These are phyloP conservation scores for Hondaea fermentalgiana DNA, from an alignment of 108 stramenopile genomes.

Conservation along the genomic window DNA sequence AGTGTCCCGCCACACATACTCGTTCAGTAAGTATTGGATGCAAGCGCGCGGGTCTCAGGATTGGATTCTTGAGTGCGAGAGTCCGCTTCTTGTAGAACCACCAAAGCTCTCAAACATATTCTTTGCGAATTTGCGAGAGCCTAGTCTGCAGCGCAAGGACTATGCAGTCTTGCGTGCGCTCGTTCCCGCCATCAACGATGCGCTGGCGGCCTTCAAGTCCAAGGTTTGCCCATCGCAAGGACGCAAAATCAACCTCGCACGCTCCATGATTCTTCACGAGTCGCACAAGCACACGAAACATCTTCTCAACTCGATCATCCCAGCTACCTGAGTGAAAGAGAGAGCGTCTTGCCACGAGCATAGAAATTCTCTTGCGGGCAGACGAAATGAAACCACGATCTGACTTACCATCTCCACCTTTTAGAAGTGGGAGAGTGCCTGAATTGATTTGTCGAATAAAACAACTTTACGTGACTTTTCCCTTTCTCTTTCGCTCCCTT, in stretches of 20 bases:
- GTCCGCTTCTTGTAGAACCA: background rate
- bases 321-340: background rate
- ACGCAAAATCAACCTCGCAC: background rate
- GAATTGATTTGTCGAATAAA: background rate
- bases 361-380: too few relatives aligned
- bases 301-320: background rate
- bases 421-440: background rate
- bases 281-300: background rate
- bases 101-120: background rate
- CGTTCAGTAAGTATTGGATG: conserved; percentile 12
- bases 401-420: background rate
- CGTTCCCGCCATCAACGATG: background rate
- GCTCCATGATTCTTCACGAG: background rate
- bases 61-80: background rate
- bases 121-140: background rate
- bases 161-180: background rate
- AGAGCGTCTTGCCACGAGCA: too few relatives aligned
- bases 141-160: background rate
- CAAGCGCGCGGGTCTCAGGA: background rate
- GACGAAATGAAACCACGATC: too few relatives aligned
- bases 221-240: background rate
- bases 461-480: background rate
- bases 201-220: background rate
- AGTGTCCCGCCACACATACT: background rate
- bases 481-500: background rate